Evolutionary conservation across 1,139 yeast genomes (phyloP), one percentile per base, ranked within the genome.

Genomic region (Blastobotrys elegans): DNA sequence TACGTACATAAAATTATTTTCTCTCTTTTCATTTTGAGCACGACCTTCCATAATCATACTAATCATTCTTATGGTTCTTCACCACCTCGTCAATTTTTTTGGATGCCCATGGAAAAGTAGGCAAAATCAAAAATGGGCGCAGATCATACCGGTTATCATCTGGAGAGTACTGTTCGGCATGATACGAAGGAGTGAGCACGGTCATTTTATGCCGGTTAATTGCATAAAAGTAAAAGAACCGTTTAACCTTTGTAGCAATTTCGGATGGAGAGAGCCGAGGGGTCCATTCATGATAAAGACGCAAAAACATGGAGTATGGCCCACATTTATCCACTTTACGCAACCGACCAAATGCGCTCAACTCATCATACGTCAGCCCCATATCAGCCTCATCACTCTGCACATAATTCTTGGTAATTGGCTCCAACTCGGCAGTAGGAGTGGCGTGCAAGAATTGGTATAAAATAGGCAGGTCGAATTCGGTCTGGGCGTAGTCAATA

Each of bases 401-500:
- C 13, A 89, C 95, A 60, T 92, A 90, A 51, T 80, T 76, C 56
- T 84, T 80, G 0, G 98, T 90, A 48, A 88, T 90, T 40, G 99
- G 99, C 62, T 92, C 99, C 48, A 92, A 76, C 65, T 92, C 99
- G 0, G 99, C 99, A 0, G 98, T 92, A 32, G 99, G 99, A 0
- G 92, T 84, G 0, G 98, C 98, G 53, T 78, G 79, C 44, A 92
- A 71, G 63, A 94, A 92, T 5, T 83, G 84, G 41, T 76, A 70
- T 53, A 92, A 72, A 21, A 92, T 76, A 3, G 97, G 96, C 61
- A 92, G 63, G 1, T 84, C 75, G 63, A 85, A 90, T 48, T 77
- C 74, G 10, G 62, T 66, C 37, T 79, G 74, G 0, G 97, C 92
- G 78, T 89, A 92, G 3, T 74, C 78, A 50, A 92, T 92, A 60